phyloP scores from a whole-genome alignment of 139 green algal genomes.

The Chlamydomonas schloesseri region DNA sequence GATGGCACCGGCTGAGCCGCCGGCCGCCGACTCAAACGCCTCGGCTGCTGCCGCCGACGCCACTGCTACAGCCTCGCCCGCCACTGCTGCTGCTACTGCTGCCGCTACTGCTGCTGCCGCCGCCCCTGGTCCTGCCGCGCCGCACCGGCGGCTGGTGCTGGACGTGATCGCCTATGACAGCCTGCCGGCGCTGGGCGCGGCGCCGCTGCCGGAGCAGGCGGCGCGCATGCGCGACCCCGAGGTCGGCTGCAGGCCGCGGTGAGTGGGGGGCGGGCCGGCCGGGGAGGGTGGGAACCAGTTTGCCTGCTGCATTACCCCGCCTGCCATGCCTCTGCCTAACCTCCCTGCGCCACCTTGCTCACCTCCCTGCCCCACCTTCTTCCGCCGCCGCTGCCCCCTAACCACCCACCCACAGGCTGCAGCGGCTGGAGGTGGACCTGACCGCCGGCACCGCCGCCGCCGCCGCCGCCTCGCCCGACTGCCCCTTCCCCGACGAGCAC shows the following conservation, averaged over 20 bases:
- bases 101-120: too few relatives aligned
- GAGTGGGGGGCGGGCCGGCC: not conserved
- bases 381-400: not conserved
- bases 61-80: too few relatives aligned
- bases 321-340: too few relatives aligned
- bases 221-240: not conserved
- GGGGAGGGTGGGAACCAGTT: not conserved
- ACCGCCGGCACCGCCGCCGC: not conserved
- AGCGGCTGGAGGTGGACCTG: constrained; percentile 20
- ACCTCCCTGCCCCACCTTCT: not conserved
- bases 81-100: too few relatives aligned
- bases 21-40: too few relatives aligned
- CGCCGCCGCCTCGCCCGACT: not conserved
- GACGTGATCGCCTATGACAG: constrained; percentile 23
- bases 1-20: too few relatives aligned
- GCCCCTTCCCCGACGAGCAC: not conserved
- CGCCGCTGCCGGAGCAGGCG: constrained; percentile 9
- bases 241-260: not conserved
- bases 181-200: constrained; percentile 1
- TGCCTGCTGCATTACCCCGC: too few relatives aligned
- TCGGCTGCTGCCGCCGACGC: too few relatives aligned
- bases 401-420: not conserved
- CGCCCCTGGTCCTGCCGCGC: too few relatives aligned
- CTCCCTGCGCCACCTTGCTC: too few relatives aligned
- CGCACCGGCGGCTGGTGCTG: not conserved